phyloP scores from a whole-genome alignment of 148 eudicot species.

The Spergularia marina region DNA sequence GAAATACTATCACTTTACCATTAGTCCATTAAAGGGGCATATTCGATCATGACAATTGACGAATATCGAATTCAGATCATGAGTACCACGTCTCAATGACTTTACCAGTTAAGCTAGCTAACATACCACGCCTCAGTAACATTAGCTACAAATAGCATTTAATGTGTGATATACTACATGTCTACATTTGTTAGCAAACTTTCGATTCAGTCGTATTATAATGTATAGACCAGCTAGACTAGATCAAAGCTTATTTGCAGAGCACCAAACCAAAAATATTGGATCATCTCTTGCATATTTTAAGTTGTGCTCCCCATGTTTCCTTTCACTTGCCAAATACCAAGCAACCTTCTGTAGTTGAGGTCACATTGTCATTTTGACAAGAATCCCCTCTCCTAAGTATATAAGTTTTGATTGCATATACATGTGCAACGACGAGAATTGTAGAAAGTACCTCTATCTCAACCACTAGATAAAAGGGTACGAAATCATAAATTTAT shows the following conservation, averaged over 20 bases:
- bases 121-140: too few relatives aligned
- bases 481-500: too few relatives aligned
- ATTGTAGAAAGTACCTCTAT: not conserved
- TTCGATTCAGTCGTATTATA: not conserved
- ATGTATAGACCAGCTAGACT: not conserved
- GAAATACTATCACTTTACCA: too few relatives aligned
- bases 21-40: too few relatives aligned
- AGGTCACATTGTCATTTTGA: constrained; percentile 23
- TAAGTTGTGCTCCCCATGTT: constrained; percentile 24
- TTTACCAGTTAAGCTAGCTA: too few relatives aligned
- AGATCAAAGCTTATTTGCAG: not conserved
- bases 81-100: too few relatives aligned
- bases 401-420: not conserved
- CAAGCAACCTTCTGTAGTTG: constrained; percentile 2
- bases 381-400: constrained; percentile 3
- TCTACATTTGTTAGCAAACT: not conserved
- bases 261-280: constrained; percentile 6
- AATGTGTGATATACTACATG: too few relatives aligned
- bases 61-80: too few relatives aligned
- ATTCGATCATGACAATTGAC: too few relatives aligned
- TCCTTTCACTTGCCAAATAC: not conserved
- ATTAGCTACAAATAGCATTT: too few relatives aligned
- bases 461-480: too few relatives aligned
- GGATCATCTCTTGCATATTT: not conserved
- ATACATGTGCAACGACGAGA: not conserved